Percentiles rank a stretch among this genome's conserved stretches.
Conservation (phyloP, 148 eudicot species). For the Talinum fruticosum region DNA sequence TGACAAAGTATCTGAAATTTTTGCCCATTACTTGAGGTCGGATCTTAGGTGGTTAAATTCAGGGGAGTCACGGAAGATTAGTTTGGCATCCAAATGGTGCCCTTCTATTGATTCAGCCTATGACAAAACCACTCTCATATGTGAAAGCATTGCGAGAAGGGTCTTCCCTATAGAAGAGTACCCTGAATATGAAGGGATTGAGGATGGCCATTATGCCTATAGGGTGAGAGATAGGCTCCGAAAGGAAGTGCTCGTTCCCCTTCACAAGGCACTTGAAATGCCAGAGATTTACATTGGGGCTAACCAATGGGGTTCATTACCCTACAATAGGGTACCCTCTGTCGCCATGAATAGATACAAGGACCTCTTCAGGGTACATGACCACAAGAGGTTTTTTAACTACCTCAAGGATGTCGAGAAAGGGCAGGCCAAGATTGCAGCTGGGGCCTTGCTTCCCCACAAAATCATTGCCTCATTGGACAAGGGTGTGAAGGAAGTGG, state of each 20-base stretch:
- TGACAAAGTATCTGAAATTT: slow-evolving; percentile 10
- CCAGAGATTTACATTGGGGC: slow-evolving; percentile 51
- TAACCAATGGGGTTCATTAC: slow-evolving; percentile 36
- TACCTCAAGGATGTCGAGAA: slow-evolving; percentile 38
- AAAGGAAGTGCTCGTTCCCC: slow-evolving; percentile 53
- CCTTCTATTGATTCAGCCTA: slow-evolving; percentile 15
- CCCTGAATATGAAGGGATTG: slow-evolving; percentile 32
- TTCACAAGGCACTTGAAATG: slow-evolving; percentile 35
- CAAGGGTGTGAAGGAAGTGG: neutral
- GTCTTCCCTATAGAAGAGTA: slow-evolving; percentile 37
- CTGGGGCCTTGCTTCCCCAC: slow-evolving; percentile 55
- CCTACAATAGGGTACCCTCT: slow-evolving; percentile 42
- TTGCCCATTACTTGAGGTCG: slow-evolving; percentile 13
- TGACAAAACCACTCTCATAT: slow-evolving; percentile 13
- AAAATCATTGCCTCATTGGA: slow-evolving; percentile 28
- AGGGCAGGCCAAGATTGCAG: slow-evolving; percentile 44
- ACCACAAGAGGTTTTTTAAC: slow-evolving; percentile 27
- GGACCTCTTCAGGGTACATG: slow-evolving; percentile 24
- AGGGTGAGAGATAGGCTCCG: slow-evolving; percentile 40
- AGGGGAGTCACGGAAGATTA: neutral
- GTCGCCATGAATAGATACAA: slow-evolving; percentile 49
- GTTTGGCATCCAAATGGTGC: slow-evolving; percentile 25
- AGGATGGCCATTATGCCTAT: slow-evolving; percentile 41
- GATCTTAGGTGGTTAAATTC: slow-evolving; percentile 9
- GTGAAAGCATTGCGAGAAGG: slow-evolving; percentile 29